Evolutionary conservation across 1,284 basidiomycete species (phyloP).

Genomic region (Athelia psychrophila): DNA sequence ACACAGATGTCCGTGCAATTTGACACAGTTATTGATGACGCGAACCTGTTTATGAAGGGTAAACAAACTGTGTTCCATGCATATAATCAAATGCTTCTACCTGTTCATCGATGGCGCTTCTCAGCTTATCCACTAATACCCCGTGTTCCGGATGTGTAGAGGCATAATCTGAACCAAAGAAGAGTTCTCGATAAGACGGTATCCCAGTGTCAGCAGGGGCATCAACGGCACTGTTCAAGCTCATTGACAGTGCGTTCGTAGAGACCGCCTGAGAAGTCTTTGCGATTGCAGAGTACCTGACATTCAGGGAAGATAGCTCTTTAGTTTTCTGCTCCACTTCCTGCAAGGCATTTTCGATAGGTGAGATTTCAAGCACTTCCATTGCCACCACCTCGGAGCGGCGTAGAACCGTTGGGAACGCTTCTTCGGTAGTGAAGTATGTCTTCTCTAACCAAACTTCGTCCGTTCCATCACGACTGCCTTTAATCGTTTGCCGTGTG

Average conservation of each 20-base stretch:
- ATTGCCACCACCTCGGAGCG: conserved; percentile 86
- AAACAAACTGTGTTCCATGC: neutral
- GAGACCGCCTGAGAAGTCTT: conserved; percentile 73
- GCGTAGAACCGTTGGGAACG: conserved; percentile 89
- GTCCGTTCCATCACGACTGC: conserved; percentile 58
- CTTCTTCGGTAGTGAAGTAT: conserved; percentile 82
- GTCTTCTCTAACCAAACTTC: conserved; percentile 91
- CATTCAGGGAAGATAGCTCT: conserved; percentile 68
- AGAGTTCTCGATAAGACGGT: conserved; percentile 73
- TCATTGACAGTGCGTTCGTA: conserved; percentile 86
- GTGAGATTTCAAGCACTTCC: conserved; percentile 79
- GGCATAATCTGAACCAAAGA: conserved; percentile 74
- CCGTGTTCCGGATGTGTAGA: conserved; percentile 68
- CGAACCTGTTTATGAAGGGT: conserved; percentile 49
- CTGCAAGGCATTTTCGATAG: conserved; percentile 80
- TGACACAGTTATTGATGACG: conserved; percentile 81
- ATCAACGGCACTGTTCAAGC: conserved; percentile 86
- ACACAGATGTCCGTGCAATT: conserved; percentile 81
- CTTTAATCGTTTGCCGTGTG: conserved; percentile 65
- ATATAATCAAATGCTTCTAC: conserved; percentile 36
- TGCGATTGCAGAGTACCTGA: conserved; percentile 74
- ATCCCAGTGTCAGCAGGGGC: conserved; percentile 78
- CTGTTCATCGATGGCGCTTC: conserved; percentile 78
- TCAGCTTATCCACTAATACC: conserved; percentile 69
- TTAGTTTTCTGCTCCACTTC: conserved; percentile 79